These are phyloP conservation scores for Agrocybe chaxingu DNA, from an alignment of 768 basidiomycete genomes.

Conservation along the genomic window DNA sequence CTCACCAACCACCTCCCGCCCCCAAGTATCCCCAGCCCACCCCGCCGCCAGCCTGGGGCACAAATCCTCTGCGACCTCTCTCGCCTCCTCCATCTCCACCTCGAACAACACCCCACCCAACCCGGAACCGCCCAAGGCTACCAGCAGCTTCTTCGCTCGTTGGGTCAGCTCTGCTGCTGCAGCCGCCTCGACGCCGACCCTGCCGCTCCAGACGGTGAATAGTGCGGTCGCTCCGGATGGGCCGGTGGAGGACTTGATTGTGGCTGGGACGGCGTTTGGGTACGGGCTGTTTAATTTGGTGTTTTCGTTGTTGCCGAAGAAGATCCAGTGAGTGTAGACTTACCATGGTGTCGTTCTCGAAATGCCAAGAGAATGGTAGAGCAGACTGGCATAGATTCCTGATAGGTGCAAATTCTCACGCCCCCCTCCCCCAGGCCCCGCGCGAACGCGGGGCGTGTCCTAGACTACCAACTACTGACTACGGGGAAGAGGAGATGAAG, in stretches of 20 bases:
- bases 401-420: too few species aligned
- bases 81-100: conserved; percentile 19
- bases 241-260: conserved; percentile 66
- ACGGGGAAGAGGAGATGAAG: too few species aligned
- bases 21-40: not conserved
- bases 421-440: too few species aligned
- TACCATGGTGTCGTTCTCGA: too few species aligned
- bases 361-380: not conserved
- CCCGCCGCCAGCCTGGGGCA: conserved; percentile 12
- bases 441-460: too few species aligned
- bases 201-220: conserved; percentile 15
- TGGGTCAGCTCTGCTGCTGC: conserved; percentile 22
- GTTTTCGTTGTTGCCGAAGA: conserved; percentile 71
- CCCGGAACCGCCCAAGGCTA: not conserved
- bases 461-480: too few species aligned
- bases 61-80: conserved; percentile 17
- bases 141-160: conserved; percentile 34
- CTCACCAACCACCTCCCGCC: conserved; percentile 28
- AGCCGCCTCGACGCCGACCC: conserved; percentile 15
- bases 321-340: conserved; percentile 55
- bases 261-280: conserved; percentile 76
- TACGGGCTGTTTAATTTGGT: conserved; percentile 79
- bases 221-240: conserved; percentile 36
- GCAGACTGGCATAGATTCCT: too few species aligned
- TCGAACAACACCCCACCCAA: conserved; percentile 16